Evolutionary conservation across 2,329 filamentous ascomycete species (phyloP).

Genomic region (Chalara sp.): DNA sequence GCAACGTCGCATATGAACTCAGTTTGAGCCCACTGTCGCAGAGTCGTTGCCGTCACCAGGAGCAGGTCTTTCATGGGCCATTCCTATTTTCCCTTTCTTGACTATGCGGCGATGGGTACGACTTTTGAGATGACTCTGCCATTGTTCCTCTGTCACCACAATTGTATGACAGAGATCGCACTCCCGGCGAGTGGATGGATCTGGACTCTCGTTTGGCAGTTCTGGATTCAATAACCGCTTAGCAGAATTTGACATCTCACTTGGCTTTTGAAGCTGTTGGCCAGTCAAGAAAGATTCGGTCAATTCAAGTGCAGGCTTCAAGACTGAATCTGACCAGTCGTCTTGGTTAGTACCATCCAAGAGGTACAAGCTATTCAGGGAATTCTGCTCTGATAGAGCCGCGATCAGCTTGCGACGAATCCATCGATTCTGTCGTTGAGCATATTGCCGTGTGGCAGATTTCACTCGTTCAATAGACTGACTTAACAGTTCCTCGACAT

Average conservation of each 20-base stretch:
- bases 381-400: slow-evolving; percentile 48
- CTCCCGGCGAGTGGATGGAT: slow-evolving; percentile 43
- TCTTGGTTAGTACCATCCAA: slow-evolving; percentile 70
- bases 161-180: slow-evolving; percentile 71
- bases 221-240: slow-evolving; percentile 50
- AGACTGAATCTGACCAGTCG: slow-evolving; percentile 57
- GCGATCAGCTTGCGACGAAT: slow-evolving; percentile 77
- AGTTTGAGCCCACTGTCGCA: no score
- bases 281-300: slow-evolving; percentile 56
- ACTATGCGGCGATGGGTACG: slow-evolving; percentile 30
- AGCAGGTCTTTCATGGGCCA: neutral
- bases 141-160: slow-evolving; percentile 46
- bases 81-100: slow-evolving; percentile 15
- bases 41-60: neutral
- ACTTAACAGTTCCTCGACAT: slow-evolving; percentile 48
- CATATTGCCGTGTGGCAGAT: slow-evolving; percentile 79
- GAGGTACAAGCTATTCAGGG: slow-evolving; percentile 60
- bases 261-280: slow-evolving; percentile 33
- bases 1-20: no score
- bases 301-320: slow-evolving; percentile 55
- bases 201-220: slow-evolving; percentile 32
- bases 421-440: slow-evolving; percentile 78
- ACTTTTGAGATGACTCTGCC: slow-evolving; percentile 39
- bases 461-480: slow-evolving; percentile 70
- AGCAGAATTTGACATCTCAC: slow-evolving; percentile 51